phyloP scores from a whole-genome alignment of 495 filamentous ascomycete species.

The Penicillium lividum region DNA sequence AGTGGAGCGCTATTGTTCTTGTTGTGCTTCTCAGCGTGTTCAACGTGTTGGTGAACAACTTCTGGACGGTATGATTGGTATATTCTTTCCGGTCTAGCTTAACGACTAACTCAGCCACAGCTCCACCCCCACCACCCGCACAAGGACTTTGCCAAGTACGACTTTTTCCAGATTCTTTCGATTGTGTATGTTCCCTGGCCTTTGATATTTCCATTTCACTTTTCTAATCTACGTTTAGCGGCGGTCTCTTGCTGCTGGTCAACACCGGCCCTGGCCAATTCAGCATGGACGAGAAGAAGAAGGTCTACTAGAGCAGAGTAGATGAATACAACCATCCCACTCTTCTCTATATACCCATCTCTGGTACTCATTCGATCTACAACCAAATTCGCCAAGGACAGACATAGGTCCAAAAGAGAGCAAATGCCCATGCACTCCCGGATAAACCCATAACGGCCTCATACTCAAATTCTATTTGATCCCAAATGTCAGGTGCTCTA shows the following conservation, averaged over 20 bases:
- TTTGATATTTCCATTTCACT: background rate
- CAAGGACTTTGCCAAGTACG: slow-evolving; percentile 99
- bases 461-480: background rate
- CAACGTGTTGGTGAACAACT: slow-evolving; percentile 98
- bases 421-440: background rate
- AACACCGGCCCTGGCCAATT: slow-evolving; percentile 98
- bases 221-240: slow-evolving; percentile 49
- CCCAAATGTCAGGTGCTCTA: background rate
- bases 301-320: slow-evolving; percentile 75
- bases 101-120: slow-evolving; percentile 41
- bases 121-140: slow-evolving; percentile 98
- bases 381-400: background rate
- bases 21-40: slow-evolving; percentile 95
- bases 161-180: slow-evolving; percentile 99
- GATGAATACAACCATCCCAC: slow-evolving; percentile 4
- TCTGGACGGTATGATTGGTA: slow-evolving; percentile 88
- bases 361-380: background rate
- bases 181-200: slow-evolving; percentile 72
- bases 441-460: background rate
- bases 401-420: background rate
- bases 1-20: slow-evolving; percentile 92
- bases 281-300: slow-evolving; percentile 99
- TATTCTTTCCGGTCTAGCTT: background rate
- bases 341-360: slow-evolving; percentile 19
- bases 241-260: slow-evolving; percentile 89